Percentiles rank a stretch among this genome's conserved stretches.
Conservation (phyloP, 495 filamentous ascomycete species). For the Neurospora sp. region DNA sequence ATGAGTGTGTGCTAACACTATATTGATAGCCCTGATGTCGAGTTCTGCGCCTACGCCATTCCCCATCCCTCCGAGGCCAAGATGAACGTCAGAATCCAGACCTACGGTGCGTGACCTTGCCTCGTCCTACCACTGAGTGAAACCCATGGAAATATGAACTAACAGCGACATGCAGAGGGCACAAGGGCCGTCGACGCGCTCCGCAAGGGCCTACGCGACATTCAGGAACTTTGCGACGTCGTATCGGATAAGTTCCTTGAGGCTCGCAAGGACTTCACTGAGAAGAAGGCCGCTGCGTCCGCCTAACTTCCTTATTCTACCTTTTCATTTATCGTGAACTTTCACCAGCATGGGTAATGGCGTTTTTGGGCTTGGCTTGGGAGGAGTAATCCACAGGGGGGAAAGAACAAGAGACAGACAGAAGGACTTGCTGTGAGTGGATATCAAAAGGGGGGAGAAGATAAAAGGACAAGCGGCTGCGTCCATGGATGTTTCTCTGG, state of each 20-base stretch:
- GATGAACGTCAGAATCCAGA: constrained; percentile 97
- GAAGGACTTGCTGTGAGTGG: neutral
- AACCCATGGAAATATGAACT: neutral
- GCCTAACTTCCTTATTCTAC: neutral
- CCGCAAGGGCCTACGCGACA: constrained; percentile 77
- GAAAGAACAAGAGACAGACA: neutral
- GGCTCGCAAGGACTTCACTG: constrained; percentile 54
- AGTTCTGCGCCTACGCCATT: constrained; percentile 97
- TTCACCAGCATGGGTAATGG: constrained; percentile 8
- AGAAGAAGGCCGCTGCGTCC: constrained; percentile 1
- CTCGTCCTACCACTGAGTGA: neutral
- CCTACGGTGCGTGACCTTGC: constrained; percentile 56
- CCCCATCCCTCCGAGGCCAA: constrained; percentile 91
- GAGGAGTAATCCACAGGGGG: neutral
- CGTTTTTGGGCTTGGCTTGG: constrained; percentile 17
- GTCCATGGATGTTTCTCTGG: neutral
- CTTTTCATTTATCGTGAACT: neutral
- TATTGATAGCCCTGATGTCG: constrained; percentile 68
- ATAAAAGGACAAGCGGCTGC: neutral
- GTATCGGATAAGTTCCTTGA: constrained; percentile 74
- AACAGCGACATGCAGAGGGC: constrained; percentile 42
- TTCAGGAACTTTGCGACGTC: constrained; percentile 86
- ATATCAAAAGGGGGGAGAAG: neutral
- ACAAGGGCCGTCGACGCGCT: constrained; percentile 75
- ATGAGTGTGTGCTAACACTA: neutral